phyloP scores from a whole-genome alignment of 257 asterid genomes.

The Rubia yunnanensis region DNA sequence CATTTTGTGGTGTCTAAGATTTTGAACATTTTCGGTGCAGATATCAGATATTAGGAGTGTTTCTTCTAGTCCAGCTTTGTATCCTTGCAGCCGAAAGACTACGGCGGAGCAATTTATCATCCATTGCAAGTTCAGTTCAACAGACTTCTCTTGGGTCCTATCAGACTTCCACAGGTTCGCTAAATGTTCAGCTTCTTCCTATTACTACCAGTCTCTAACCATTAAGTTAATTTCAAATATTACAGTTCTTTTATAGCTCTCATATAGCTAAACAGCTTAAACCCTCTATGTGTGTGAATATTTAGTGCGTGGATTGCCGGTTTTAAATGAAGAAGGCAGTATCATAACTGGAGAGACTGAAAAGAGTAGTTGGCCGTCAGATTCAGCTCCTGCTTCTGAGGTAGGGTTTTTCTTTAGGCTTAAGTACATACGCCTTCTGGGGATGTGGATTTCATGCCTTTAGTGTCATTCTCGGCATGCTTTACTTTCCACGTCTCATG shows the following conservation, averaged over 20 bases:
- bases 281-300: background rate
- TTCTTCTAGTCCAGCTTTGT: conserved; percentile 91
- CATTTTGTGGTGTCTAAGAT: conserved; percentile 2
- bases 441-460: background rate
- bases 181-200: conserved; percentile 2
- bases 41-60: conserved; percentile 94
- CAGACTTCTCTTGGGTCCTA: conserved; percentile 63
- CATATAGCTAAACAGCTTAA: background rate
- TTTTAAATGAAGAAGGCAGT: conserved; percentile 81
- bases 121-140: conserved; percentile 65
- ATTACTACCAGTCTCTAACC: background rate
- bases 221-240: too few relatives aligned
- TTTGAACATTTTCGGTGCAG: conserved; percentile 34
- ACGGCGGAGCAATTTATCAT: conserved; percentile 77
- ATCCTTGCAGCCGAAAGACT: conserved; percentile 88
- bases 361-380: conserved; percentile 46
- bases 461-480: background rate
- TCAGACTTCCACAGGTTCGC: conserved; percentile 63
- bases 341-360: conserved; percentile 55
- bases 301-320: conserved; percentile 74
- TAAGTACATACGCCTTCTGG: background rate
- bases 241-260: background rate
- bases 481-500: background rate
- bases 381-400: conserved; percentile 66
- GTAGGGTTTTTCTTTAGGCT: conserved; percentile 25